Evolutionary conservation across 2,329 filamentous ascomycete genomes (phyloP), one percentile per base, ranked within the genome.

Genomic region (Xylariaceae sp.): DNA sequence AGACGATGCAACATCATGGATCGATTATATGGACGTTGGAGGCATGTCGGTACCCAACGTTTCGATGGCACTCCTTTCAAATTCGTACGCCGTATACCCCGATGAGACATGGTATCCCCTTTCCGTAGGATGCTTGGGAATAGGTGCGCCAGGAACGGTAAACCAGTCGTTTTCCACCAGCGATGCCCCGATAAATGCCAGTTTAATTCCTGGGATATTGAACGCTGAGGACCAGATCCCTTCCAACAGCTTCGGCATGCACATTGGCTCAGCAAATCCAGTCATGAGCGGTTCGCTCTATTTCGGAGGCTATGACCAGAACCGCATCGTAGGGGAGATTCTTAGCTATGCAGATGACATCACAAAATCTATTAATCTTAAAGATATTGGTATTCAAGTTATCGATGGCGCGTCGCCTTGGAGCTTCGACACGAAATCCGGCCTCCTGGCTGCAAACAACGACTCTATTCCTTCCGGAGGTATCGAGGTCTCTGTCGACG

Each of bases 231-330:
- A 59, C 1, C 38, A 55, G 12, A 71, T 63, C 16, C 63, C 67
- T 2, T 74, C 72, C 1, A 73, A 71, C 51, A 74, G 71, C 1
- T 75, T 69, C 51, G 66, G 68, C 14, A 64, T 75, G 69, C 73
- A 75, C 48, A 72, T 76, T 17, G 73, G 73, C 5, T 71, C 72
- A 1, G 70, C 60, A 2, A 57, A 54, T 14, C 64, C 65, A 6
- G 41, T 47, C 0, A 66, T 73, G 54, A 43, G 57, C 0, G 71
- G 69, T 0, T 75, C 73, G 0, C 60, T 75, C 6, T 60, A 66
- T 16, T 67, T 73, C 42, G 73, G 73, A 3, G 72, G 71, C 1
- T 75, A 74, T 52, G 73, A 76, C 53, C 63, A 66, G 52, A 69
- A 66, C 34, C 69, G 73, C n/a, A 58, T 73, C 9, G 34, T 71